Base-by-base conservation (phyloP, 1,284 basidiomycete genomes). In the Ganoderma leucocontextum region DNA sequence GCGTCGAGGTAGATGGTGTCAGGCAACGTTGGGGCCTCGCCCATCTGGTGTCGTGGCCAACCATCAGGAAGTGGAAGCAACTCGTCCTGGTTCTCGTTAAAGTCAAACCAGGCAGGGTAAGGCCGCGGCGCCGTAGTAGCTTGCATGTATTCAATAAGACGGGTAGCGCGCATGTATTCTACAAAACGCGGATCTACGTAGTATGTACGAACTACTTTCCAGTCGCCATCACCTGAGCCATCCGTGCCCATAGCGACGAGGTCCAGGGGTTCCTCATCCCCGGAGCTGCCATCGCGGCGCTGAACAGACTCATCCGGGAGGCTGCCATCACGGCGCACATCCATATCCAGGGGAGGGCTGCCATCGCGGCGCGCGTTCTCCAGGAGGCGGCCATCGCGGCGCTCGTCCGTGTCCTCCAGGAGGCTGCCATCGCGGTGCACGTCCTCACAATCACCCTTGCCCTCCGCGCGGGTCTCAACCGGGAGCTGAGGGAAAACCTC, bases 371-470 rank as follows among this genome's bases (percentile, higher is more conserved):
- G 39, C 39, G 10, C 39, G 39, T 12, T 41, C 39, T n/a, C 44
- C 44, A 47, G 44, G 44, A 47, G 44, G 44, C 19, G 44, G 44
- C 44, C 44, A n/a, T 47, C 44, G 44, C 44, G 44, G 44, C 44
- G 44, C 44, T 47, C 44, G 44, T 47, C 44, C 44, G 7, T 47
- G 44, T 47, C 44, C 44, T 47, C 44, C 44, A n/a, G 44, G 44
- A 47, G 44, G 44, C 44, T 47, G 44, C 44, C 44, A n/a, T 47
- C 44, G 44, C 44, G 44, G 44, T 19, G 44, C 44, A 7, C 44
- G 7, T 47, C 44, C 44, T 47, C 44, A 19, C 44, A 9, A 47
- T 47, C 44, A 47, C 44, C 44, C 17, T 19, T 19, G 44, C 44
- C 44, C 44, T 47, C 44, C 44, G 9, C 19, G 44, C 19, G 44